These are phyloP conservation scores for Silene vulgaris DNA, from an alignment of 179 eudicot species.

Conservation along the genomic window DNA sequence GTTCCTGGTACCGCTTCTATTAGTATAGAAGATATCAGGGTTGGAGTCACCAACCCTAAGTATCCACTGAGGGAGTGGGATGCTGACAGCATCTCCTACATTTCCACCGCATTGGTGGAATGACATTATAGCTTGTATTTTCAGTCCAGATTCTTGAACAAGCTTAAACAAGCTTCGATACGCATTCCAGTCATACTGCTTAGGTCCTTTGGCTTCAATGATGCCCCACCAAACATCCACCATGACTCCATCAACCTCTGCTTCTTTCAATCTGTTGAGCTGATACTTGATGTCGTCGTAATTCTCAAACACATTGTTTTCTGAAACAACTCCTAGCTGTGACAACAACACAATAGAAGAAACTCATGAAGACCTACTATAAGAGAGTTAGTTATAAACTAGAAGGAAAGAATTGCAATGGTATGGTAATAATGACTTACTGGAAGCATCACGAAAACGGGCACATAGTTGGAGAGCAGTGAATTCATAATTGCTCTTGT, in stretches of 20 bases:
- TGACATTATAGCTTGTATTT: conserved; percentile 71
- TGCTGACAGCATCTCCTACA: conserved; percentile 61
- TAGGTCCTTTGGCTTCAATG: conserved; percentile 69
- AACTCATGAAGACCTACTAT: neutral
- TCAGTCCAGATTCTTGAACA: conserved; percentile 49
- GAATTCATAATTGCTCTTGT: conserved; percentile 18
- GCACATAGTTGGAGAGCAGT: conserved; percentile 67
- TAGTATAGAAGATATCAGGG: conserved; percentile 73
- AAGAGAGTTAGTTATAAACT: neutral
- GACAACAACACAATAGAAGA: neutral
- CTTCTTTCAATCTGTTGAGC: conserved; percentile 50
- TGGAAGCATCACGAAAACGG: conserved; percentile 77
- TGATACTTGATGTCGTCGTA: conserved; percentile 40
- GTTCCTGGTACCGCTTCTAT: conserved; percentile 44
- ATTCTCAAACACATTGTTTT: conserved; percentile 44
- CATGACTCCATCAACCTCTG: conserved; percentile 81
- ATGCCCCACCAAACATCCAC: conserved; percentile 97
- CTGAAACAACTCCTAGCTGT: conserved; percentile 55
- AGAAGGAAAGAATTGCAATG: neutral
- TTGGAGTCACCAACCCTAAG: conserved; percentile 47
- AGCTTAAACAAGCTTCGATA: conserved; percentile 56
- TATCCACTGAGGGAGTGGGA: conserved; percentile 76
- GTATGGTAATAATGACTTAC: conserved; percentile 33
- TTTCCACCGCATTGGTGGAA: conserved; percentile 91
- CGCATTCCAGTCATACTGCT: conserved; percentile 67